A percentile compares a stretch with the other conserved stretches of the same genome.
These are phyloP conservation scores for Dryadomyces sulphureus DNA, from an alignment of 2,329 filamentous ascomycete species.

Conservation along the genomic window DNA sequence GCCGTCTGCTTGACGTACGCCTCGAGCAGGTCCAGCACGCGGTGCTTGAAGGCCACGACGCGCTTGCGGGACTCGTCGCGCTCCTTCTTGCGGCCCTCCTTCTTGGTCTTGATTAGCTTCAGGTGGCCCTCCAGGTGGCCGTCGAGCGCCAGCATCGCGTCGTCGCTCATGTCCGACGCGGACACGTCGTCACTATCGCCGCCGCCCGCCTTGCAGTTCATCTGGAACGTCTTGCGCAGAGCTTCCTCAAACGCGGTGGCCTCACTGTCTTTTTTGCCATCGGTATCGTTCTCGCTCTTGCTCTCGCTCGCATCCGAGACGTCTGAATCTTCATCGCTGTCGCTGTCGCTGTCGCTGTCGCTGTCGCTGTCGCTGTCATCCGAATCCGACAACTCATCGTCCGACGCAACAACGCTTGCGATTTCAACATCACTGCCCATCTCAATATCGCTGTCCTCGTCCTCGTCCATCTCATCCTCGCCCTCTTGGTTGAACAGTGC, in stretches of 20 bases:
- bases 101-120: conserved; percentile 52
- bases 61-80: conserved; percentile 77
- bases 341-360: conserved; percentile 15
- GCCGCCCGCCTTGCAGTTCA: conserved; percentile 40
- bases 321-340: too few species aligned
- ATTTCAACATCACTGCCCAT: conserved; percentile 25
- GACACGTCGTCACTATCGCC: conserved; percentile 32
- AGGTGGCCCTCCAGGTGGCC: conserved; percentile 74
- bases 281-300: conserved; percentile 26
- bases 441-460: conserved; percentile 25
- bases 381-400: conserved; percentile 16
- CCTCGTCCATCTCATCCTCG: conserved; percentile 31
- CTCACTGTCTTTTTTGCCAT: conserved; percentile 3
- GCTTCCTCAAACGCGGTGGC: conserved; percentile 45
- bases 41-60: conserved; percentile 88
- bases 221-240: conserved; percentile 49
- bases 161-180: conserved; percentile 82
- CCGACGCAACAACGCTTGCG: conserved; percentile 30
- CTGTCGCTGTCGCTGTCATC: conserved; percentile 20
- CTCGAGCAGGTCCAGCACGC: conserved; percentile 73
- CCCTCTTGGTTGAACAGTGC: conserved; percentile 60
- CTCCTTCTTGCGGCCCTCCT: conserved; percentile 61
- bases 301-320: too few species aligned
- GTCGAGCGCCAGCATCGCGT: conserved; percentile 86
- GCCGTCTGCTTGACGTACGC: conserved; percentile 59